phyloP scores from a whole-genome alignment of 805 yeast genomes.

The Zygosaccharomyces bailii region DNA sequence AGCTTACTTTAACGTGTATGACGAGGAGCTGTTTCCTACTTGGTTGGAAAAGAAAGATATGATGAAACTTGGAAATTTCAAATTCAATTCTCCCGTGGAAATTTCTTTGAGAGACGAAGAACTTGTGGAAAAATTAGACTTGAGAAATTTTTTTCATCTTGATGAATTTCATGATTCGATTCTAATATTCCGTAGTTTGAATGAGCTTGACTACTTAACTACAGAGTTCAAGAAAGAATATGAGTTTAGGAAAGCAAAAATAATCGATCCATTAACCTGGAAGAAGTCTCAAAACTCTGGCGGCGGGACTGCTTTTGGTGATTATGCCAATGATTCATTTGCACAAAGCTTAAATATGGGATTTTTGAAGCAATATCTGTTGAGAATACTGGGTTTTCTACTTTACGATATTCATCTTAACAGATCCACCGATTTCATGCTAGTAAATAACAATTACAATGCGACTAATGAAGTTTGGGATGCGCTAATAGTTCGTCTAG shows the following conservation, averaged over 20 bases:
- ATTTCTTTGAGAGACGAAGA: constrained; percentile 63
- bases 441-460: constrained; percentile 55
- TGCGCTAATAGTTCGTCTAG: constrained; percentile 54
- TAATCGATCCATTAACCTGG: constrained; percentile 61
- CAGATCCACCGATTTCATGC: constrained; percentile 56
- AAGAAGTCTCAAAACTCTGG: constrained; percentile 32
- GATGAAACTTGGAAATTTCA: constrained; percentile 46
- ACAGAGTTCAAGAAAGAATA: constrained; percentile 68
- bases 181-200: constrained; percentile 72
- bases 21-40: constrained; percentile 47
- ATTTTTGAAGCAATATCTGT: constrained; percentile 50
- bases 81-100: constrained; percentile 85
- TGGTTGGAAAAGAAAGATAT: constrained; percentile 61
- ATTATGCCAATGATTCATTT: constrained; percentile 32
- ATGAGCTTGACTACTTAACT: constrained; percentile 58
- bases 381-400: constrained; percentile 70
- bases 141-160: constrained; percentile 47
- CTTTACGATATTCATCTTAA: constrained; percentile 70
- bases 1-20: constrained; percentile 51
- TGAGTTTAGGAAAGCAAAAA: constrained; percentile 61
- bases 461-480: constrained; percentile 71
- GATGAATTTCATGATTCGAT: constrained; percentile 80
- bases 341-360: constrained; percentile 23
- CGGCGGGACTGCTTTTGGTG: constrained; percentile 22
- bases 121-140: constrained; percentile 39